phyloP scores from a whole-genome alignment of 371 early-diverging fungal genomes.

The Mortierella sp. region DNA sequence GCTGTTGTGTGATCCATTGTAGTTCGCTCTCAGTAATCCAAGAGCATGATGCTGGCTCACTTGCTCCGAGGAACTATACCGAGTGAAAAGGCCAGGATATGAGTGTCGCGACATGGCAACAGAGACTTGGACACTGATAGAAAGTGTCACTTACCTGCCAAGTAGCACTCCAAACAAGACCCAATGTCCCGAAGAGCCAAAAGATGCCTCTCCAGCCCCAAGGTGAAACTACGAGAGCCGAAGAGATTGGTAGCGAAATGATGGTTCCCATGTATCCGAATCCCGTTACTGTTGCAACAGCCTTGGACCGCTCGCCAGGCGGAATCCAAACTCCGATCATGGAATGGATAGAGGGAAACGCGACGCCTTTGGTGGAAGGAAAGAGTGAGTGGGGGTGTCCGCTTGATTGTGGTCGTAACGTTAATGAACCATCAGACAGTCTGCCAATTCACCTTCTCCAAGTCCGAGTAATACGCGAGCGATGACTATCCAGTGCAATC shows the following conservation, averaged over 20 bases:
- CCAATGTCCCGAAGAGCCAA: constrained; percentile 52
- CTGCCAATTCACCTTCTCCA: constrained; percentile 33
- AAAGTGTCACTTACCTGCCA: constrained; percentile 38
- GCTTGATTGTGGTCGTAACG: no score
- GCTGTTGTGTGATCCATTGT: constrained; percentile 34
- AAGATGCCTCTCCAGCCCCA: constrained; percentile 56
- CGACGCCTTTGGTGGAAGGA: constrained; percentile 24
- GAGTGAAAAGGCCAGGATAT: not conserved
- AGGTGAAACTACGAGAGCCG: constrained; percentile 45
- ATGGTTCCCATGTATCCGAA: constrained; percentile 44
- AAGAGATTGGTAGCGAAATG: constrained; percentile 51
- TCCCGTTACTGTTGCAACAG: constrained; percentile 47
- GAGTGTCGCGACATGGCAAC: no score
- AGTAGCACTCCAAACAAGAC: constrained; percentile 33
- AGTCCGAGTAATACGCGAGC: constrained; percentile 47
- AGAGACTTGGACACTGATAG: no score
- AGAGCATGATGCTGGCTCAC: constrained; percentile 26
- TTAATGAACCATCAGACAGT: no score
- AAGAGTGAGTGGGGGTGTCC: not conserved
- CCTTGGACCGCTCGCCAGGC: constrained; percentile 44
- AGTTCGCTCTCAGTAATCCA: constrained; percentile 35
- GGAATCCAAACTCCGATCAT: constrained; percentile 52
- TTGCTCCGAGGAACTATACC: constrained; percentile 45
- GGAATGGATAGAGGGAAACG: constrained; percentile 52
- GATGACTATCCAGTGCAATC: constrained; percentile 32